These are phyloP conservation scores for Prunus yedoensis DNA, from an alignment of 331 rosid species.

Conservation along the genomic window DNA sequence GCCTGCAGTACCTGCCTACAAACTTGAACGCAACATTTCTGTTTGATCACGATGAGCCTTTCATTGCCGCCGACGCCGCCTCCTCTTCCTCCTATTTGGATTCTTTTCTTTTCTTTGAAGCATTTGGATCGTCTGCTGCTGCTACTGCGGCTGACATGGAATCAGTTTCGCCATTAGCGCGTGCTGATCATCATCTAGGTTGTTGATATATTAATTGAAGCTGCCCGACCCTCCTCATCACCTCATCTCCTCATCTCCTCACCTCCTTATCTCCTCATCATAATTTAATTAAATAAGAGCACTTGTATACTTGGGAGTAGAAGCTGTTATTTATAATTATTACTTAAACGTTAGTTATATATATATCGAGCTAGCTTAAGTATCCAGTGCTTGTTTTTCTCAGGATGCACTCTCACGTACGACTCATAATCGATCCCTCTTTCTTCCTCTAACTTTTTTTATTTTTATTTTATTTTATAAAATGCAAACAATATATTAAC, in stretches of 20 bases:
- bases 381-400: slow-evolving; percentile 6
- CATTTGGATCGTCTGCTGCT: slow-evolving; percentile 25
- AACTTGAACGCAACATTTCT: slow-evolving; percentile 15
- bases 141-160: background rate
- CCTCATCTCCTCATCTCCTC: too few species aligned
- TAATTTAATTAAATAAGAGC: background rate
- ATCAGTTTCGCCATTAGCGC: slow-evolving; percentile 1
- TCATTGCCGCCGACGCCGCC: slow-evolving; percentile 9
- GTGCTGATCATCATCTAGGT: background rate
- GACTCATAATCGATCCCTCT: too few species aligned
- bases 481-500: too few species aligned
- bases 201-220: too few species aligned
- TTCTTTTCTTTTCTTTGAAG: slow-evolving; percentile 39
- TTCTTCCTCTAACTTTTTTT: too few species aligned
- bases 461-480: too few species aligned
- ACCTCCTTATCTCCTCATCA: background rate
- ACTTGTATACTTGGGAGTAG: background rate
- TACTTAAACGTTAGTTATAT: too few species aligned
- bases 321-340: background rate
- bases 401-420: background rate
- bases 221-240: too few species aligned
- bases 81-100: slow-evolving; percentile 19
- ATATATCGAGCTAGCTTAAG: background rate
- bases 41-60: slow-evolving; percentile 43
- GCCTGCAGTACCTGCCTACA: slow-evolving; percentile 15